Evolutionary conservation across 2,329 filamentous ascomycete genomes (phyloP), one percentile per base, ranked within the genome.

Genomic region (Colletotrichum sp.): DNA sequence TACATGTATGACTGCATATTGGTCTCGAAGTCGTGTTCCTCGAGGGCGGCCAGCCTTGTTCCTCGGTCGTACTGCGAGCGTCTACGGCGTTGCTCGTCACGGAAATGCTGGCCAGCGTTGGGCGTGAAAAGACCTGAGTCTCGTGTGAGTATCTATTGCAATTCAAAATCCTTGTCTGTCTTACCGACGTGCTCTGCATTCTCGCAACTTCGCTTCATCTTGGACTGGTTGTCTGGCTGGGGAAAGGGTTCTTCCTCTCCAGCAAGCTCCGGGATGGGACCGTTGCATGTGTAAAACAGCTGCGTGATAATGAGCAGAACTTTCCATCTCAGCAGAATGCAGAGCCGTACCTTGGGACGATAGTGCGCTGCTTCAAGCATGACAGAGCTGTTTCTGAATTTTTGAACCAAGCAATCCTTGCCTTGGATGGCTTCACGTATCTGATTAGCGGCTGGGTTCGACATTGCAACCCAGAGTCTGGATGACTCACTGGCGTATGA

Each of bases 381-480:
- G 34, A 99, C 96, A 0, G 95, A 96, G 52, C 95, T 98, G 86
- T 99, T 99, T 43, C 97, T 93, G 82, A 99, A 99, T 82, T 98
- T 98, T 83, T 97, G 94, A 8, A 98, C 92, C 0, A 98, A 89
- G 78, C 95, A 96, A 81, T 98, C 96, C 77, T 94, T 94, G 61
- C 97, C 97, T 87, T 99, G 97, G 75, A 98, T 96, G 15, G 96
- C 94, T 78, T 96, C 73, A 21, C 15, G 56, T 12, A 71, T 68
- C 66, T 87, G 71, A 86, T 81, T 64, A 77, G 70, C 21, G n/a
- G 56, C 15, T 2, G 9, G 6, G 1, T 8, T 6, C 16, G 7
- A 5, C 13, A 8, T 4, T 4, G 6, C 12, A 5, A 7, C 28
- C 30, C 16, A n/a, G 3, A 3, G 0, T n/a, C 24, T 52, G 48